phyloP scores from a whole-genome alignment of 1,139 yeast genomes.

The Lodderomyces orthopsilosis region DNA sequence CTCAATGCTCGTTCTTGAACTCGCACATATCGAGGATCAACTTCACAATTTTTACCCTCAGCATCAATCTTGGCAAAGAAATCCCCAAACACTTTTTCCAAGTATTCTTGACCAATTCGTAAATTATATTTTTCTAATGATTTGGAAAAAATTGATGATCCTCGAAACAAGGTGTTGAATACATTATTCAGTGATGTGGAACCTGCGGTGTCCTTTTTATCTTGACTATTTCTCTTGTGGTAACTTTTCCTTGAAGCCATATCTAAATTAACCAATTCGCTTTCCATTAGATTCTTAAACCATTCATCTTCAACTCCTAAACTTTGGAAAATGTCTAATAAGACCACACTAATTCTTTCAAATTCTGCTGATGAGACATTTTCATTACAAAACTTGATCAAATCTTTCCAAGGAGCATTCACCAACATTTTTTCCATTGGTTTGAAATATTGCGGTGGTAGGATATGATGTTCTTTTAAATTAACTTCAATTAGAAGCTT shows the following conservation, averaged over 20 bases:
- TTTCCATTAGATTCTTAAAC: constrained; percentile 66
- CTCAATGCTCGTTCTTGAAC: constrained; percentile 37
- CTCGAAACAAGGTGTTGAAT: constrained; percentile 77
- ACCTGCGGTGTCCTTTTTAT: constrained; percentile 5
- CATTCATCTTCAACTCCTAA: constrained; percentile 63
- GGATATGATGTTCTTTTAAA: constrained; percentile 55
- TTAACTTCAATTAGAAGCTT: constrained; percentile 55
- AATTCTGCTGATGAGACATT: constrained; percentile 46
- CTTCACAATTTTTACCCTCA: constrained; percentile 60
- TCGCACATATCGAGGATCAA: constrained; percentile 62
- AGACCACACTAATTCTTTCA: constrained; percentile 51
- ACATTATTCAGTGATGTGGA: constrained; percentile 39
- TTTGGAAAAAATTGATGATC: constrained; percentile 78
- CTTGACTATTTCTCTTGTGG: constrained; percentile 21
- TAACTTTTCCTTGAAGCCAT: constrained; percentile 44
- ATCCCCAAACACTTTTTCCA: constrained; percentile 69
- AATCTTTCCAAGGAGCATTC: constrained; percentile 50
- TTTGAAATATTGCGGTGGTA: constrained; percentile 57
- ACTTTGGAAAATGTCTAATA: constrained; percentile 65
- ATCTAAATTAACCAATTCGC: constrained; percentile 55
- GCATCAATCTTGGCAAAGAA: constrained; percentile 57
- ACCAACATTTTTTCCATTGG: constrained; percentile 58
- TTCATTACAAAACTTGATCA: constrained; percentile 46
- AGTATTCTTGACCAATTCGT: constrained; percentile 74
- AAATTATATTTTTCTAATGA: constrained; percentile 75